These are phyloP conservation scores for Neurospora sp. DNA, from an alignment of 495 filamentous ascomycete genomes.

Conservation along the genomic window DNA sequence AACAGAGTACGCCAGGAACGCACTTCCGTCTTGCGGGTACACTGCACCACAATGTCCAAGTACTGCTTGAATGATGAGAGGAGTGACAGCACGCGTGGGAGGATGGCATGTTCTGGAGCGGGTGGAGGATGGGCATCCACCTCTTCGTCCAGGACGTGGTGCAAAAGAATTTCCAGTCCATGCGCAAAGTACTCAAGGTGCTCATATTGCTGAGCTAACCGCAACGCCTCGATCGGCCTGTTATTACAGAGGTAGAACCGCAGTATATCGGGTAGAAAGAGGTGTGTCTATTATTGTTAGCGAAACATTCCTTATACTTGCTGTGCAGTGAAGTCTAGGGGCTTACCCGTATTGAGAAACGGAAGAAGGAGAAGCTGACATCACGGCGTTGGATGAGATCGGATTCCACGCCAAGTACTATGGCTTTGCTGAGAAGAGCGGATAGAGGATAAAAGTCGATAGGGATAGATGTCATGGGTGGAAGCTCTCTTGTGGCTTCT, in stretches of 20 bases:
- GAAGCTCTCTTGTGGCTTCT: slow-evolving; percentile 49
- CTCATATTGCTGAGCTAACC: slow-evolving; percentile 71
- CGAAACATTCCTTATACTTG: neutral
- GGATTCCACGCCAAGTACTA: slow-evolving; percentile 81
- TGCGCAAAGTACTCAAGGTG: slow-evolving; percentile 85
- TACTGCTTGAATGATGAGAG: slow-evolving; percentile 83
- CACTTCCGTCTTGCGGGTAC: slow-evolving; percentile 93
- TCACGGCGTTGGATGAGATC: slow-evolving; percentile 88
- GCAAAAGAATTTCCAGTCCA: slow-evolving; percentile 82
- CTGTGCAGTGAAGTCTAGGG: neutral
- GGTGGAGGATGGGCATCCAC: slow-evolving; percentile 59
- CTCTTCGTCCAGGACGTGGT: slow-evolving; percentile 89
- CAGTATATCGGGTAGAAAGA: slow-evolving; percentile 83
- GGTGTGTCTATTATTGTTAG: slow-evolving; percentile 50
- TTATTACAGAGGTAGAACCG: slow-evolving; percentile 62
- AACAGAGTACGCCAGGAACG: slow-evolving; percentile 93
- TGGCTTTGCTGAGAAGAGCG: slow-evolving; percentile 68
- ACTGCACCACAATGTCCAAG: slow-evolving; percentile 92
- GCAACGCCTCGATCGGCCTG: slow-evolving; percentile 62
- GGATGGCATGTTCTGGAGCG: slow-evolving; percentile 57
- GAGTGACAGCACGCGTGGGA: slow-evolving; percentile 81
- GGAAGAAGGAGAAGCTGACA: slow-evolving; percentile 74
- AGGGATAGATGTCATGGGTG: slow-evolving; percentile 51
- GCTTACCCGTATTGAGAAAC: slow-evolving; percentile 69
- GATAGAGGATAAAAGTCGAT: slow-evolving; percentile 95